These are phyloP conservation scores for Ophiognomonia clavigignenti-juglandacearum DNA, from an alignment of 2,329 filamentous ascomycete genomes.

Conservation along the genomic window DNA sequence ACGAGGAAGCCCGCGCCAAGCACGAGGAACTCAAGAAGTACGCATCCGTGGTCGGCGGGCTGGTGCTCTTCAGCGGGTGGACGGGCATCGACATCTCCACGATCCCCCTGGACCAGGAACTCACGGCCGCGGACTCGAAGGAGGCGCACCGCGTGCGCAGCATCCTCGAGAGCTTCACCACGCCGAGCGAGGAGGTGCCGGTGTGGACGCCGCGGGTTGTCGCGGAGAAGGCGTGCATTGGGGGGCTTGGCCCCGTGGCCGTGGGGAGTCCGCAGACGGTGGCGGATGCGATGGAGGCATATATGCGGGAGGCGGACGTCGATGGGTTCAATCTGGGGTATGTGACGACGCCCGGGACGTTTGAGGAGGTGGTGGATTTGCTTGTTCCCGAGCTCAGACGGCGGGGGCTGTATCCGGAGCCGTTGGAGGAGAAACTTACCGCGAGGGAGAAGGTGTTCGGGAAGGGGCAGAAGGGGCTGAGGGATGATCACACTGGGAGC, in stretches of 20 bases:
- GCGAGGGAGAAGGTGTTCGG: constrained; percentile 60
- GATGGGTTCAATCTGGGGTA: constrained; percentile 36
- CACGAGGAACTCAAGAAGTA: constrained; percentile 40
- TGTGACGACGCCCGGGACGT: constrained; percentile 45
- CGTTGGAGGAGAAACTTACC: constrained; percentile 35
- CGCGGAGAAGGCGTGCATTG: constrained; percentile 41
- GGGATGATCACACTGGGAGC: constrained; percentile 54
- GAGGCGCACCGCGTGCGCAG: constrained; percentile 42
- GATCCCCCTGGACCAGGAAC: constrained; percentile 46
- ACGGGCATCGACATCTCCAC: constrained; percentile 50
- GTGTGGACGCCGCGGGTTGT: constrained; percentile 39
- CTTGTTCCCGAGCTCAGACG: constrained; percentile 41
- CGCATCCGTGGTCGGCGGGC: constrained; percentile 40
- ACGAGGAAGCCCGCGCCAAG: constrained; percentile 42
- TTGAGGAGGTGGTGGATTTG: constrained; percentile 46
- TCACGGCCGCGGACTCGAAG: constrained; percentile 43
- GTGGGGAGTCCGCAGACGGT: constrained; percentile 41
- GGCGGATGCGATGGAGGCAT: constrained; percentile 42
- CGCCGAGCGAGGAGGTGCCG: constrained; percentile 37
- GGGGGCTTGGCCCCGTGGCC: constrained; percentile 41
- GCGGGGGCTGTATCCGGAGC: constrained; percentile 31
- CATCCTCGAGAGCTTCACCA: constrained; percentile 36
- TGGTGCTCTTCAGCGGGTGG: constrained; percentile 48
- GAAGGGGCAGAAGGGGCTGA: constrained; percentile 49
- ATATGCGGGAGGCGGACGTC: constrained; percentile 30